These are phyloP conservation scores for Butyriboletus loyo DNA, from an alignment of 768 basidiomycete species.

Conservation along the genomic window DNA sequence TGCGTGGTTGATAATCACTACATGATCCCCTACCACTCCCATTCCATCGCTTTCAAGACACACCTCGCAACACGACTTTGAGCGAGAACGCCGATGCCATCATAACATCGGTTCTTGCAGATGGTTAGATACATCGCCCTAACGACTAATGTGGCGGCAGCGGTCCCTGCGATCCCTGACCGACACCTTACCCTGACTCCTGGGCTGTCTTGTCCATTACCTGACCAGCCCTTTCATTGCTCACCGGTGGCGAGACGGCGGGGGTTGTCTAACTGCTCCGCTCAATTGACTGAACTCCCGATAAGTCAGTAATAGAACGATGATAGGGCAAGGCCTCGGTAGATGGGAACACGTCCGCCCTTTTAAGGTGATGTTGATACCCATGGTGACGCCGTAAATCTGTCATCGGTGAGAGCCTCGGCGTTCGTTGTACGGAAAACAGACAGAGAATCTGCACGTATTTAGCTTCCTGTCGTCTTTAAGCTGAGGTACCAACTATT, in stretches of 20 bases:
- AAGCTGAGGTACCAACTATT: background rate
- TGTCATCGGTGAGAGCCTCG: conserved; percentile 2
- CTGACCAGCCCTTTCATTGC: conserved; percentile 10
- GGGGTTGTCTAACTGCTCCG: background rate
- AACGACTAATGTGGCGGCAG: background rate
- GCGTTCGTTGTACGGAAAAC: conserved; percentile 1
- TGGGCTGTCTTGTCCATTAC: conserved; percentile 9
- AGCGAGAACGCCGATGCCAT: background rate
- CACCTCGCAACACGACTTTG: background rate
- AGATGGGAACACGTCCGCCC: conserved; percentile 13
- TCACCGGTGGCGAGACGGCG: background rate
- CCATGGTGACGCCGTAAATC: conserved; percentile 13
- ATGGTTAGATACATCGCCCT: background rate
- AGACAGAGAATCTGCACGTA: conserved; percentile 10
- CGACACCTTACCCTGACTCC: conserved; percentile 13
- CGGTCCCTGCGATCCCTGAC: background rate
- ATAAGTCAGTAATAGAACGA: background rate
- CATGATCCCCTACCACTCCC: background rate
- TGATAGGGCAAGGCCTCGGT: background rate
- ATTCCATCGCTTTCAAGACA: conserved; percentile 1
- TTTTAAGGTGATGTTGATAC: conserved; percentile 4
- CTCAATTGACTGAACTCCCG: background rate
- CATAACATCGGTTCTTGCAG: background rate
- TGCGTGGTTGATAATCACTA: conserved; percentile 22
- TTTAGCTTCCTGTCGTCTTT: conserved; percentile 8